phyloP scores from a whole-genome alignment of 345 rosid species.

The Kandelia obovata region DNA sequence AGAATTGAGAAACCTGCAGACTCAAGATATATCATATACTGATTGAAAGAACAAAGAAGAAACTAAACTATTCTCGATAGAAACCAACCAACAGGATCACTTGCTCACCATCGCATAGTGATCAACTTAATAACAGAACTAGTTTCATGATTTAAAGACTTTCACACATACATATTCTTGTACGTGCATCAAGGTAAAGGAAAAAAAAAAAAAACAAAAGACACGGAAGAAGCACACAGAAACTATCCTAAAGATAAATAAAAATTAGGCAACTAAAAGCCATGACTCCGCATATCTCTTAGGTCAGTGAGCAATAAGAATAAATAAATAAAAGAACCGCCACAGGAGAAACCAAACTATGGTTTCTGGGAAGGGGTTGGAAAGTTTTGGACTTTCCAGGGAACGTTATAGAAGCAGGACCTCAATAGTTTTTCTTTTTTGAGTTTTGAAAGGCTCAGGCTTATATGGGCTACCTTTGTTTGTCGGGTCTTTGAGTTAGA shows the following conservation, averaged over 20 bases:
- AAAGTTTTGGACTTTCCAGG: constrained; percentile 16
- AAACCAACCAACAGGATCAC: constrained; percentile 4
- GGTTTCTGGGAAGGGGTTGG: constrained; percentile 17
- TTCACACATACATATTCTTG: not conserved
- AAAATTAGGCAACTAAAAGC: not conserved
- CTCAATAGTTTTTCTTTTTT: constrained; percentile 5
- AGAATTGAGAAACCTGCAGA: not conserved
- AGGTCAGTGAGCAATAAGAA: constrained; percentile 3
- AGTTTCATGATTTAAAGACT: not conserved
- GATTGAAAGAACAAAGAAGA: constrained; percentile 5
- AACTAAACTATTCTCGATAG: constrained; percentile 16
- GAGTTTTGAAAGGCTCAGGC: constrained; percentile 13
- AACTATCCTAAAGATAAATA: constrained; percentile 8
- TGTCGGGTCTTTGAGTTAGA: constrained; percentile 19
- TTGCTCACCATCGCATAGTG: not conserved
- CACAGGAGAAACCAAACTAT: constrained; percentile 17
- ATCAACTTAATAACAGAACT: constrained; percentile 1
- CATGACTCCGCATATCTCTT: constrained; percentile 30
- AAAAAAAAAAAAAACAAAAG: not conserved
- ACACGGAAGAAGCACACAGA: not conserved
- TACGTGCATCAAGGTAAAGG: not conserved
- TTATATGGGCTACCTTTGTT: constrained; percentile 8
- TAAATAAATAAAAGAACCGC: constrained; percentile 1
- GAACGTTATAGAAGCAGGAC: constrained; percentile 21
- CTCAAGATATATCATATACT: constrained; percentile 6